Percentiles rank a stretch among this genome's conserved stretches.
Conservation (phyloP, 2,329 filamentous ascomycete species). For the Hypomyces rosellus region DNA sequence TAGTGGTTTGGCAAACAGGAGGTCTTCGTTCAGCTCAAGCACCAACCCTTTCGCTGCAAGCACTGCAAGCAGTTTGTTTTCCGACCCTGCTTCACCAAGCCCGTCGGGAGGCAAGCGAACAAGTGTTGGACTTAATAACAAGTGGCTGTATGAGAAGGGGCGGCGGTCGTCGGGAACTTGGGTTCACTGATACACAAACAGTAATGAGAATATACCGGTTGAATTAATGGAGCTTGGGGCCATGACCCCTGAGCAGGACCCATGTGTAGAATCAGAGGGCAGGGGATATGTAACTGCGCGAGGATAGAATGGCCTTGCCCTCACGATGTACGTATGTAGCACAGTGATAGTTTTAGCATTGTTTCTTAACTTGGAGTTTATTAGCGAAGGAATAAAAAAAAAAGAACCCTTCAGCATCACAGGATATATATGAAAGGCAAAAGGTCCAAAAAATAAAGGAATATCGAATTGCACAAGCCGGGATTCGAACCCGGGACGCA, state of each 20-base stretch:
- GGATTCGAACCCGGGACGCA: constrained; percentile 32
- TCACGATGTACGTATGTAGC: constrained; percentile 9
- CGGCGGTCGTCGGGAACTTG: constrained; percentile 46
- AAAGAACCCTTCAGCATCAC: not conserved
- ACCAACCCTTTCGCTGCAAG: constrained; percentile 44
- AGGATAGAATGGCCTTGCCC: not conserved
- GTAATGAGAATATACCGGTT: not conserved
- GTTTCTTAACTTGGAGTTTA: not conserved
- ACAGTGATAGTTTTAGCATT: constrained; percentile 7
- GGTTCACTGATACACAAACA: constrained; percentile 20
- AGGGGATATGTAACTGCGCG: not conserved
- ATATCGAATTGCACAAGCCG: constrained; percentile 23
- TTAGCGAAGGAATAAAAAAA: not conserved
- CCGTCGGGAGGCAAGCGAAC: constrained; percentile 60
- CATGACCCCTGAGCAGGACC: constrained; percentile 3
- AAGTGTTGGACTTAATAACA: constrained; percentile 77
- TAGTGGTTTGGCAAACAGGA: constrained; percentile 40
- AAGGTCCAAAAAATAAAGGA: constrained; percentile 7
- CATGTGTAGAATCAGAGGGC: constrained; percentile 8
- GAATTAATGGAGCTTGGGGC: constrained; percentile 3
- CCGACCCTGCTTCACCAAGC: constrained; percentile 63
- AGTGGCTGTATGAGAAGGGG: constrained; percentile 89
- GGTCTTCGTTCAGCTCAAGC: constrained; percentile 54
- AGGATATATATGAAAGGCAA: not conserved
- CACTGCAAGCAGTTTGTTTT: constrained; percentile 41